Evolutionary conservation across 495 filamentous ascomycete genomes (phyloP).

Genomic region (Neurospora africana): DNA sequence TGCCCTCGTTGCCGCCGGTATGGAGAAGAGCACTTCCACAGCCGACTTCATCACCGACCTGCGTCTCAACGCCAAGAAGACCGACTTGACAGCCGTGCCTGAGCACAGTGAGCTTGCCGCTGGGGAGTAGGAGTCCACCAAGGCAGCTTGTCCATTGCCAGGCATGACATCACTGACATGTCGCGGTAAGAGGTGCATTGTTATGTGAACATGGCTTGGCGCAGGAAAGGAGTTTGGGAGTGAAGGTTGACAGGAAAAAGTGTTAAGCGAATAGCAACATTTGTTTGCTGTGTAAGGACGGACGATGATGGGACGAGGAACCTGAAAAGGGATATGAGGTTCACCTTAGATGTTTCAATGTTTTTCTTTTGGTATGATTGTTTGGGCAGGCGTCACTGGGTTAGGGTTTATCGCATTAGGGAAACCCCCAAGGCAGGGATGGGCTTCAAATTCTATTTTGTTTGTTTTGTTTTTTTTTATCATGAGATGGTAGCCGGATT

Average conservation of each 20-base stretch:
- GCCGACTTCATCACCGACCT: slow-evolving; percentile 15
- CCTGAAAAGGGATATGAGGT: not conserved
- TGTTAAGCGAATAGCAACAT: not conserved
- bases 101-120: slow-evolving; percentile 14
- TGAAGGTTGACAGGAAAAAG: not conserved
- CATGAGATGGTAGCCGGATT: not conserved
- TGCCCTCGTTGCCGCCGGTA: slow-evolving; percentile 56
- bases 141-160: not conserved
- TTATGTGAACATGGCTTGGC: slow-evolving; percentile 10
- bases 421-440: not conserved
- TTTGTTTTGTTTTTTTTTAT: not conserved
- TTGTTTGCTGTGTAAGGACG: not conserved
- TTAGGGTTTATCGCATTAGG: not conserved
- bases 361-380: not conserved
- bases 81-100: slow-evolving; percentile 12
- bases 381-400: not conserved
- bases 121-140: slow-evolving; percentile 14
- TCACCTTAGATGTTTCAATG: not conserved
- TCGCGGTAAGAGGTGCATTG: slow-evolving; percentile 5
- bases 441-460: not conserved
- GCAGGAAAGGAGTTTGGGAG: not conserved
- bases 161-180: slow-evolving; percentile 1
- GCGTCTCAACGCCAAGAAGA: slow-evolving; percentile 10
- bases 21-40: slow-evolving; percentile 30
- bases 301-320: not conserved